Base-by-base conservation (phyloP, 75 land plant species). In the Gnetum montanum region DNA sequence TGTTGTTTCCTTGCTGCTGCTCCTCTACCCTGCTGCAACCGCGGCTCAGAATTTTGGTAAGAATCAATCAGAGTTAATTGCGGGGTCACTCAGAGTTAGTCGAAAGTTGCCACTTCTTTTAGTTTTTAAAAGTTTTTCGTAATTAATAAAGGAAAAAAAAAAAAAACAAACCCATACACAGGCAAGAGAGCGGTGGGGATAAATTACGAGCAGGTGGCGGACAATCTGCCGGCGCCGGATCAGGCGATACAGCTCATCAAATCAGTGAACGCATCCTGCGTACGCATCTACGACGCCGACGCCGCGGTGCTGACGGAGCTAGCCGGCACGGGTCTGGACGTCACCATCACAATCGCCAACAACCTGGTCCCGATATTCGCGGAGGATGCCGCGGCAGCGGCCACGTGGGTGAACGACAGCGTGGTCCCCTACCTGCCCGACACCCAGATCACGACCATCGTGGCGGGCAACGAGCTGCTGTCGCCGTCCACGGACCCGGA, bases 401-500 rank as follows among this genome's bases (percentile, higher is more conserved):
- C 26, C 30, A 11, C 29, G 26, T 69, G 70, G 70, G 70, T 69
- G 38, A 11, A 64, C n/a, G 28, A 31, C n/a, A 64, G 64, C 25
- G 71, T 69, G 15, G 8, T 34, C 10, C 31, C 72, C 20, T 60
- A 46, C 34, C 13, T 61, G 18, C 78, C 78, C 18, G 43, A 43
- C 11, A 72, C 78, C n/a, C 49, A 67, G 16, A 78, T 87, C 53
- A 34, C 59, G 8, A 54, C 44, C 31, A 65, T 90, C 44, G 35
- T 61, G 4, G 78, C 81, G 36, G 97, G 96, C 28, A 83, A 86
- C 63, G 92, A 90, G 65, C 61, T 86, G 43, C n/a, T 85, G 1
- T 62, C 72, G 29, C 52, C 46, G 25, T 43, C 61, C 45, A 52
- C 35, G 22, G 25, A 26, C 1, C 45, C 51, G 34, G 18, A 34